These are phyloP conservation scores for Sordariomycetes sp. DNA, from an alignment of 2,329 filamentous ascomycete genomes.

Conservation along the genomic window DNA sequence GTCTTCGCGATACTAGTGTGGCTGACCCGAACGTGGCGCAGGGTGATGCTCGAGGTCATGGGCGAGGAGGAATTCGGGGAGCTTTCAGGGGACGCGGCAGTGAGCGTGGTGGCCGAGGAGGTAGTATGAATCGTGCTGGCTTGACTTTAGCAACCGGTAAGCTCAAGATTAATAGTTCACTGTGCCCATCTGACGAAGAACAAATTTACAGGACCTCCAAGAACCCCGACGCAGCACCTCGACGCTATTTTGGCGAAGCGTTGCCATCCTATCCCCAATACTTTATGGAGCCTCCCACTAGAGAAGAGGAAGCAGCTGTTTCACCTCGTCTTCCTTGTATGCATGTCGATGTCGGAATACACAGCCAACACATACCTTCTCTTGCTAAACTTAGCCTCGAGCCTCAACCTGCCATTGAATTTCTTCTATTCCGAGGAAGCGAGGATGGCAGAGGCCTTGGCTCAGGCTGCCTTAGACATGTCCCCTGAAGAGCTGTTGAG, in stretches of 20 bases:
- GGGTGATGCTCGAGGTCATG: conserved; percentile 22
- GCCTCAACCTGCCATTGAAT: conserved; percentile 57
- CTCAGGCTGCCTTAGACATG: conserved; percentile 57
- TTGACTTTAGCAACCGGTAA: conserved; percentile 26
- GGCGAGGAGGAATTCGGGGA: conserved; percentile 18
- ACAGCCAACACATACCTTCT: conserved; percentile 63
- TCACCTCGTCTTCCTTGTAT: conserved; percentile 61
- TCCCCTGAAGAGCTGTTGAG: conserved; percentile 17
- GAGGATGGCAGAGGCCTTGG: conserved; percentile 64
- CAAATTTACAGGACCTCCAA: conserved; percentile 27
- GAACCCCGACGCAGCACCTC: conserved; percentile 29
- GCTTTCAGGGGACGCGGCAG: conserved; percentile 11
- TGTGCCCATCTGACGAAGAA: too few relatives aligned
- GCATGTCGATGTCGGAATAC: conserved; percentile 72
- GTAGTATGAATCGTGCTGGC: conserved; percentile 17
- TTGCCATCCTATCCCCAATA: conserved; percentile 51
- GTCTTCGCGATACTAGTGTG: conserved; percentile 60
- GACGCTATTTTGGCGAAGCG: conserved; percentile 38
- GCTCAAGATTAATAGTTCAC: too few relatives aligned
- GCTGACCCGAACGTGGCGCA: conserved; percentile 22
- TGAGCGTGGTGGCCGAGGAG: conserved; percentile 20
- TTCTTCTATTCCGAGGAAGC: conserved; percentile 63
- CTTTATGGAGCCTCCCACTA: conserved; percentile 48
- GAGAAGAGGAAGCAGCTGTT: conserved; percentile 60
- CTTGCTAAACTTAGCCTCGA: conserved; percentile 60